Conservation (phyloP, 2,329 filamentous ascomycete species). For the Hyphodiscus sp. region DNA sequence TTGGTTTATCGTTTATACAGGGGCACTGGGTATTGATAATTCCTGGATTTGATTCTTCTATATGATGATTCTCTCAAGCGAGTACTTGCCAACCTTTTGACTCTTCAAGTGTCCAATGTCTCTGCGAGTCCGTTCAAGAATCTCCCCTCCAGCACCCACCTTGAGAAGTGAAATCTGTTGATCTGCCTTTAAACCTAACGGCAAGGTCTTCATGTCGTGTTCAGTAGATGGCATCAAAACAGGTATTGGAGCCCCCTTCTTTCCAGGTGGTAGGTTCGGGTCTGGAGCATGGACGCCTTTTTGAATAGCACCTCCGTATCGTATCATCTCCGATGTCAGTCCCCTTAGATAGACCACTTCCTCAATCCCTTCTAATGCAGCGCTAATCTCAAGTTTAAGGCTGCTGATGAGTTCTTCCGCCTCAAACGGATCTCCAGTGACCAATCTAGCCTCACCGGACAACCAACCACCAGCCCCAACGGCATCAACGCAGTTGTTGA, state of each 20-base stretch:
- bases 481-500: conserved; percentile 69
- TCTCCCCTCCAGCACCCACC: conserved; percentile 62
- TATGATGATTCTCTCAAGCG: conserved; percentile 68
- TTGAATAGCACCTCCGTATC: conserved; percentile 42
- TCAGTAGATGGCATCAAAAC: conserved; percentile 40
- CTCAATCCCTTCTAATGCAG: conserved; percentile 65
- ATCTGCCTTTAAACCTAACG: conserved; percentile 64
- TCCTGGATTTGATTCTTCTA: conserved; percentile 32
- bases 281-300: conserved; percentile 11
- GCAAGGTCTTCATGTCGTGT: conserved; percentile 46
- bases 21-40: background rate
- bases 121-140: conserved; percentile 60
- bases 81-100: conserved; percentile 76
- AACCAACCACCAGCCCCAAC: conserved; percentile 72
- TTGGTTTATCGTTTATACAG: background rate
- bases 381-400: conserved; percentile 62
- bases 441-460: conserved; percentile 49
- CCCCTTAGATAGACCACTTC: conserved; percentile 61
- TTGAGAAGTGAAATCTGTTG: conserved; percentile 45
- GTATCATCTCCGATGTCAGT: conserved; percentile 58
- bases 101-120: conserved; percentile 74
- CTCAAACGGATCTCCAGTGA: conserved; percentile 40
- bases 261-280: conserved; percentile 23
- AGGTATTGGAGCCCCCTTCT: conserved; percentile 32
- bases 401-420: conserved; percentile 58